Conservation (phyloP, 352 stramenopile genomes). For the Phytophthora idaei region DNA sequence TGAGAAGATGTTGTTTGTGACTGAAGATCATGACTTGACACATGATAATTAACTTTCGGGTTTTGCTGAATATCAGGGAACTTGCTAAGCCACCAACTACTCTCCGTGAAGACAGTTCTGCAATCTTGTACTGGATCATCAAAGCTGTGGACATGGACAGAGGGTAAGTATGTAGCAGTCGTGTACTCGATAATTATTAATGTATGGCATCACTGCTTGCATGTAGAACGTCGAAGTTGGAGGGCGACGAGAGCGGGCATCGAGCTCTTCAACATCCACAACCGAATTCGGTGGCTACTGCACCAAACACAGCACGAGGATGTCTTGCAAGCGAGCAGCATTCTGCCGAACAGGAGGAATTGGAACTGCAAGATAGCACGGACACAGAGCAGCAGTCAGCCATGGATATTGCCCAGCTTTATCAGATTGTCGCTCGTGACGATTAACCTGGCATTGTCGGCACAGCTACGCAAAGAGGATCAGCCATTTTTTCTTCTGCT, state of each 20-base stretch:
- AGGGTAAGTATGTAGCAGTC: slow-evolving; percentile 8
- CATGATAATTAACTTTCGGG: neutral
- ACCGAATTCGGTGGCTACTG: neutral
- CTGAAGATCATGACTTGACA: neutral
- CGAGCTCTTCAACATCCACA: neutral
- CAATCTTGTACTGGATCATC: slow-evolving; percentile 19
- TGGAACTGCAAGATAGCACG: neutral
- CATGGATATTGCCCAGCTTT: slow-evolving; percentile 11
- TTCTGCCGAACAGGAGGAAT: neutral
- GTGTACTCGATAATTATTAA: neutral
- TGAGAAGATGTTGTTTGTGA: slow-evolving; percentile 10
- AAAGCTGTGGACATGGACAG: slow-evolving; percentile 12
- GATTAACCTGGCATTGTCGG: neutral
- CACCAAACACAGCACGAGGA: neutral
- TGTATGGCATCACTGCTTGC: neutral
- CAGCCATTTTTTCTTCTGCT: neutral
- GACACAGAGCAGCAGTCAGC: neutral
- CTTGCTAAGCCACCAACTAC: slow-evolving; percentile 2
- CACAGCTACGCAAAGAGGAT: neutral
- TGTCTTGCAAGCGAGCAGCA: neutral
- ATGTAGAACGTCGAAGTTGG: neutral
- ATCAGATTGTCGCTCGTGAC: slow-evolving; percentile 7
- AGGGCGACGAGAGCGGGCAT: neutral
- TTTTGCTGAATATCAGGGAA: slow-evolving; percentile 9
- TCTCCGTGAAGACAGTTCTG: slow-evolving; percentile 18